Evolutionary conservation across 345 rosid genomes (phyloP).

Genomic region (Triadica sebifera): DNA sequence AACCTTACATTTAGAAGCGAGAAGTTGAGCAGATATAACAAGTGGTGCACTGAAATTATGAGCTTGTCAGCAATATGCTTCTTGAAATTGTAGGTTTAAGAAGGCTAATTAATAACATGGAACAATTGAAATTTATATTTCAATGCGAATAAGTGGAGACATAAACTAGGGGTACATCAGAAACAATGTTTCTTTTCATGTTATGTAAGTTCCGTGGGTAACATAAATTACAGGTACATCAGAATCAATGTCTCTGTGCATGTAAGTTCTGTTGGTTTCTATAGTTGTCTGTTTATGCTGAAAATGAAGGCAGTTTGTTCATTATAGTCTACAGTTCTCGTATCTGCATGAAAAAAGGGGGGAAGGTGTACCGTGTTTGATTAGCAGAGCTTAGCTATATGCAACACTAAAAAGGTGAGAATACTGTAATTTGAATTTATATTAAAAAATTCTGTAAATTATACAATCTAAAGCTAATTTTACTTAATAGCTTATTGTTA

Average conservation of each 20-base stretch:
- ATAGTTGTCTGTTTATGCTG: not conserved
- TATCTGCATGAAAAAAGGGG: no score
- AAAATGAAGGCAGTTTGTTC: not conserved
- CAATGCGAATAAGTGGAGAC: not conserved
- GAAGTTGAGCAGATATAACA: not conserved
- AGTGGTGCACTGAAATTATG: slow-evolving; percentile 7
- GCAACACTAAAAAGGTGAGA: not conserved
- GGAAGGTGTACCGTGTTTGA: not conserved
- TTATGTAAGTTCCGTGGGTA: not conserved
- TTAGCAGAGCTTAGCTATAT: not conserved
- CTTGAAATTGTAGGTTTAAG: not conserved
- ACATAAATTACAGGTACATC: no score
- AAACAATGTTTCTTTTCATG: no score
- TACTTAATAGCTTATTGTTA: slow-evolving; percentile 9
- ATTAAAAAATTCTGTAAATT: not conserved
- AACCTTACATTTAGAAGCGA: not conserved
- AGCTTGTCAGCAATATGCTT: not conserved
- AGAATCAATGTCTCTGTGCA: no score
- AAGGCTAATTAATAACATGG: no score
- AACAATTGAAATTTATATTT: not conserved
- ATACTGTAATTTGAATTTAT: not conserved
- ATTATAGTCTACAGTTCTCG: no score
- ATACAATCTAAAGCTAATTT: slow-evolving; percentile 11
- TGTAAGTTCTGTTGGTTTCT: not conserved
- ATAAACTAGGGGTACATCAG: no score